Percentiles rank a stretch among this genome's conserved stretches.
Evolutionary conservation across 2,329 filamentous ascomycete species (phyloP).

Genomic region (Cytospora paraplurivora): DNA sequence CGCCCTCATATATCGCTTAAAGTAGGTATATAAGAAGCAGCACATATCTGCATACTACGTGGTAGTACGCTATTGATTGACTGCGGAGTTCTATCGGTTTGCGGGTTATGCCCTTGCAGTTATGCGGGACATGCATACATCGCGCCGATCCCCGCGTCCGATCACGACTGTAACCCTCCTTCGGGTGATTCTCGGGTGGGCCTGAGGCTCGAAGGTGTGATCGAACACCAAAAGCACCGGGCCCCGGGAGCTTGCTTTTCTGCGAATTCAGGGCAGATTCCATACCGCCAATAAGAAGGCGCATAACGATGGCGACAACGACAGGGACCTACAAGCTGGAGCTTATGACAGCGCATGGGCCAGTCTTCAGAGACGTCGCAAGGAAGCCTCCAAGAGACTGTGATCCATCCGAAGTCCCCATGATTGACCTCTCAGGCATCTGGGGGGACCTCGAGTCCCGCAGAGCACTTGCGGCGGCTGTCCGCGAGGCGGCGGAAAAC

Average conservation of each 20-base stretch:
- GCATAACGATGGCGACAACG: constrained; percentile 23
- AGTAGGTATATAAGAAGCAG: too few species aligned
- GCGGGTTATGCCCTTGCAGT: too few species aligned
- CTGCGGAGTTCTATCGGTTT: too few species aligned
- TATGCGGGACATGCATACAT: too few species aligned
- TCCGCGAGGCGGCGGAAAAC: constrained; percentile 44
- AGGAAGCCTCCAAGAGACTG: constrained; percentile 44
- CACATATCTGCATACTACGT: too few species aligned
- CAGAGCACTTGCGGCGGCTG: constrained; percentile 40
- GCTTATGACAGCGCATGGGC: constrained; percentile 46
- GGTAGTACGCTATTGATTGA: too few species aligned
- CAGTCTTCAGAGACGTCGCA: constrained; percentile 47
- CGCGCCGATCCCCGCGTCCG: not conserved
- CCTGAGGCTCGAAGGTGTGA: not conserved
- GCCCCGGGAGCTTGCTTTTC: not conserved
- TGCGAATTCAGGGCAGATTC: not conserved
- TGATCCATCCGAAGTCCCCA: constrained; percentile 46
- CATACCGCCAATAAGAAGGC: too few species aligned
- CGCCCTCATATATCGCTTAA: too few species aligned
- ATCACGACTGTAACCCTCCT: not conserved
- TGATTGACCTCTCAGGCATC: constrained; percentile 46
- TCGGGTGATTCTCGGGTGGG: not conserved
- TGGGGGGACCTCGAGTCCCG: constrained; percentile 41
- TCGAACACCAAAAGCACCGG: not conserved
- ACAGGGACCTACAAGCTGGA: constrained; percentile 43